Percentiles rank a stretch among this genome's conserved stretches.
phyloP scores from a whole-genome alignment of 352 stramenopile species.

The Chloridella minuta region DNA sequence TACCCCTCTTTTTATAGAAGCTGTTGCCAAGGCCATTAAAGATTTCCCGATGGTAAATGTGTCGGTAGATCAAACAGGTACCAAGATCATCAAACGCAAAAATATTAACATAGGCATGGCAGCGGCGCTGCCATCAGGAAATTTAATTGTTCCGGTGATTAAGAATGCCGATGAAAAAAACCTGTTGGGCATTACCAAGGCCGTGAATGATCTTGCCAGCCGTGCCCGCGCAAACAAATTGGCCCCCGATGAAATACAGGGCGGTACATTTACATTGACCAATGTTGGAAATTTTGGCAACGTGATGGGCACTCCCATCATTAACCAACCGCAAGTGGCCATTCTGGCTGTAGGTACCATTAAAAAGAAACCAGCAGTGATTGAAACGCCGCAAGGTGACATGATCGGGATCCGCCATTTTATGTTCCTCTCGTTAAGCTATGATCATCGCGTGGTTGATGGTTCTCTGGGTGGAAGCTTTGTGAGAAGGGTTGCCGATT shows the following conservation, averaged over 20 bases:
- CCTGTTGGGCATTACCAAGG: not conserved
- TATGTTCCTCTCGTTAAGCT: not conserved
- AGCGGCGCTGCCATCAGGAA: not conserved
- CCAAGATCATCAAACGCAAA: not conserved
- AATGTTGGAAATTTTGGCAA: not conserved
- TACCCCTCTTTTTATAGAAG: not conserved
- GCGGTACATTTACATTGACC: not conserved
- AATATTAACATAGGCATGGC: not conserved
- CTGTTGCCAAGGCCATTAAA: not conserved
- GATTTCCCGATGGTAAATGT: not conserved
- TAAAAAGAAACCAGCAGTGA: not conserved
- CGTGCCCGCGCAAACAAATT: not conserved
- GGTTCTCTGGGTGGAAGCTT: not conserved
- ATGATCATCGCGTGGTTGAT: not conserved
- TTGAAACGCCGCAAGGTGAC: not conserved
- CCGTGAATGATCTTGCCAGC: not conserved
- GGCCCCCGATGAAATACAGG: not conserved
- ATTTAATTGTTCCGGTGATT: not conserved
- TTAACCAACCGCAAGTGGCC: not conserved
- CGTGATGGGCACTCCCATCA: not conserved
- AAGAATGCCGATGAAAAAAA: slow-evolving; percentile 1
- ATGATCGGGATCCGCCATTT: not conserved
- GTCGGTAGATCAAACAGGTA: not conserved
- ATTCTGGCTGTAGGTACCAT: not conserved
- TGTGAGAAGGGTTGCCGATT: not conserved